Conservation (phyloP, 1,139 yeast species). For the Taphrina wiesneri region DNA sequence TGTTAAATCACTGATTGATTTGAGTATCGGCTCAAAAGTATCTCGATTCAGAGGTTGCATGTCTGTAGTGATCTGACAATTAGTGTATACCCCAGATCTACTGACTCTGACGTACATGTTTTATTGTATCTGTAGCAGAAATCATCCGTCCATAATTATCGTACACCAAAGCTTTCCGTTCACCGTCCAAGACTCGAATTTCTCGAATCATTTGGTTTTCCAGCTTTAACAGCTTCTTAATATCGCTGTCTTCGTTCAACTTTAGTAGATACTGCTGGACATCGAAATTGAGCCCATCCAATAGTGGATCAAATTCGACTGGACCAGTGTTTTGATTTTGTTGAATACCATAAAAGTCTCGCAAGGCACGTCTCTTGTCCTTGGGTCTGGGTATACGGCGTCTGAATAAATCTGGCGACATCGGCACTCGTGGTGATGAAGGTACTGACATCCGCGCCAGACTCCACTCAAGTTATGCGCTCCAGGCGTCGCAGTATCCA, state of each 20-base stretch:
- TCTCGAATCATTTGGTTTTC: slow-evolving; percentile 46
- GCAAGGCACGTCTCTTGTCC: slow-evolving; percentile 43
- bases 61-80: neutral
- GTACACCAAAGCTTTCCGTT: slow-evolving; percentile 51
- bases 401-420: slow-evolving; percentile 6
- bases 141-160: slow-evolving; percentile 51
- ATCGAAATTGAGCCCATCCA: slow-evolving; percentile 41
- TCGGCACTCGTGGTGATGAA: slow-evolving; percentile 16
- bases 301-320: slow-evolving; percentile 39
- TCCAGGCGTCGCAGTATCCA: no score
- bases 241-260: slow-evolving; percentile 41
- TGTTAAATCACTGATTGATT: slow-evolving; percentile 4
- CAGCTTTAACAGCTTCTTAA: slow-evolving; percentile 43
- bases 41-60: neutral
- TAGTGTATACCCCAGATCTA: neutral
- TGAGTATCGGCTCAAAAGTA: slow-evolving; percentile 10
- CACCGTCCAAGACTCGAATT: slow-evolving; percentile 48
- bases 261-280: slow-evolving; percentile 42
- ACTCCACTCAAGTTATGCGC: no score
- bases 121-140: slow-evolving; percentile 47
- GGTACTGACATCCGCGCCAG: slow-evolving; percentile 27
- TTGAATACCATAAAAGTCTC: slow-evolving; percentile 49
- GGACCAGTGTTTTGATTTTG: slow-evolving; percentile 35
- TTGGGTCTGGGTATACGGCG: slow-evolving; percentile 26
- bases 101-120: neutral